These are phyloP conservation scores for Penicillium rolfsii DNA, from an alignment of 2,329 filamentous ascomycete species.

Conservation along the genomic window DNA sequence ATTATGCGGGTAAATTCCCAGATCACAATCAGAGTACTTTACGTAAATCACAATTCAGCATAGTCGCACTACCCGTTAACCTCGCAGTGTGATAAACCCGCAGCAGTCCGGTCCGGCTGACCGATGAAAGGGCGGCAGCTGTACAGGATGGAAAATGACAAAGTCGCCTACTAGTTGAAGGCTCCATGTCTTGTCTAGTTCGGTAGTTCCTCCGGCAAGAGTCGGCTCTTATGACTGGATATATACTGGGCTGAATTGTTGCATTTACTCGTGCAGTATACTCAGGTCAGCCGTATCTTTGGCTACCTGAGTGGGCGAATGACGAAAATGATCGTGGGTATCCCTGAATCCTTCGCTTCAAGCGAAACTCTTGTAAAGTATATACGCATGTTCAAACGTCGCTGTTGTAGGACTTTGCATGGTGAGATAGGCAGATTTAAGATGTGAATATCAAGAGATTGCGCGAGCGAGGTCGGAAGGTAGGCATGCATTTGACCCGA, in stretches of 20 bases:
- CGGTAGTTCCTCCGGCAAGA: neutral
- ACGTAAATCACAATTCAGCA: too few species aligned
- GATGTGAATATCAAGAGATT: neutral
- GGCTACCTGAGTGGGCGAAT: too few species aligned
- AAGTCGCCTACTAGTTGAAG: neutral
- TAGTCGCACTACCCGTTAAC: neutral
- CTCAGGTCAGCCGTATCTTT: neutral
- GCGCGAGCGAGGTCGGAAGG: neutral
- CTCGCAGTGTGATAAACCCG: conserved; percentile 1
- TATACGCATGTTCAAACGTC: too few species aligned
- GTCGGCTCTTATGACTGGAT: neutral
- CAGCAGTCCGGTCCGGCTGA: conserved; percentile 4
- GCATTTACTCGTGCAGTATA: neutral
- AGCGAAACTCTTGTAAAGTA: too few species aligned
- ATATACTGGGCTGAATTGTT: neutral
- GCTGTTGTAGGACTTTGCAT: too few species aligned
- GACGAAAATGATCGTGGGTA: neutral
- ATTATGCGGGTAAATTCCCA: neutral
- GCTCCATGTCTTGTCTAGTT: neutral
- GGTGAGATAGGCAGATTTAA: neutral
- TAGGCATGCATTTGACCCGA: neutral
- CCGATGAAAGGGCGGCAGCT: neutral
- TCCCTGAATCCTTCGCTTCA: too few species aligned
- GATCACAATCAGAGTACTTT: neutral
- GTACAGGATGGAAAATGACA: neutral